Percentiles rank a stretch among this genome's conserved stretches.
These are phyloP conservation scores for Lachancea mirantina DNA, from an alignment of 805 yeast species.

Conservation along the genomic window DNA sequence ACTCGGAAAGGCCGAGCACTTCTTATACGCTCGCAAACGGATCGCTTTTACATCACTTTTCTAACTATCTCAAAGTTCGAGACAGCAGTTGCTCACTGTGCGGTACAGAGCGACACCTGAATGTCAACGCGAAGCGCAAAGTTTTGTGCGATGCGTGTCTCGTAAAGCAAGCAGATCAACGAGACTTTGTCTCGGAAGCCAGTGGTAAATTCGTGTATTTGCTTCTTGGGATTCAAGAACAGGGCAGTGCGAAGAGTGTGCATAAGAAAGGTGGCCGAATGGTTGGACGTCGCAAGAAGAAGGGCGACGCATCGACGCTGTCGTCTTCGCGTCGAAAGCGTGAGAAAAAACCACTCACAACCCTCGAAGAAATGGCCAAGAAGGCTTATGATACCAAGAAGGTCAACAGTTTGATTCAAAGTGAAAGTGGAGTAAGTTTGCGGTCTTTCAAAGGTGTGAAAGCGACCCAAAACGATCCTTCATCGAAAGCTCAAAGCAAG, in stretches of 20 bases:
- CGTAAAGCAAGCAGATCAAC: constrained; percentile 15
- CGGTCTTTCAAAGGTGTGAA: constrained; percentile 31
- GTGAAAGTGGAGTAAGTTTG: constrained; percentile 36
- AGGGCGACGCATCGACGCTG: constrained; percentile 2
- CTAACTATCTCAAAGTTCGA: constrained; percentile 42
- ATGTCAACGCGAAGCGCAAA: constrained; percentile 26
- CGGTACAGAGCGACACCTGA: constrained; percentile 36
- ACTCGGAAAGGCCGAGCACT: constrained; percentile 38
- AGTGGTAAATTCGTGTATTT: constrained; percentile 42
- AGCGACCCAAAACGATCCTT: constrained; percentile 9
- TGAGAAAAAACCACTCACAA: constrained; percentile 19
- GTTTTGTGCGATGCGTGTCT: constrained; percentile 42
- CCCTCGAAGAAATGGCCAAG: constrained; percentile 23
- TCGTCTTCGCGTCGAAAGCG: constrained; percentile 3
- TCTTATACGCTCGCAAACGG: constrained; percentile 50
- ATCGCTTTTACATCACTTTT: constrained; percentile 42
- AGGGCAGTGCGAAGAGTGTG: constrained; percentile 10
- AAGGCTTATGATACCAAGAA: constrained; percentile 22
- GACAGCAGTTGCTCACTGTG: constrained; percentile 44
- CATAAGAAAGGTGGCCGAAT: constrained; percentile 29
- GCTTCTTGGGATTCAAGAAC: constrained; percentile 43
- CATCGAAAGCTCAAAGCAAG: no score
- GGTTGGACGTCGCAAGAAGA: constrained; percentile 30
- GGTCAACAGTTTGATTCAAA: constrained; percentile 35
- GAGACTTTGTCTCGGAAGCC: constrained; percentile 37